Evolutionary conservation across 108 stramenopile genomes (phyloP), one percentile per base, ranked within the genome.

Genomic region (Epipyxis sp.): DNA sequence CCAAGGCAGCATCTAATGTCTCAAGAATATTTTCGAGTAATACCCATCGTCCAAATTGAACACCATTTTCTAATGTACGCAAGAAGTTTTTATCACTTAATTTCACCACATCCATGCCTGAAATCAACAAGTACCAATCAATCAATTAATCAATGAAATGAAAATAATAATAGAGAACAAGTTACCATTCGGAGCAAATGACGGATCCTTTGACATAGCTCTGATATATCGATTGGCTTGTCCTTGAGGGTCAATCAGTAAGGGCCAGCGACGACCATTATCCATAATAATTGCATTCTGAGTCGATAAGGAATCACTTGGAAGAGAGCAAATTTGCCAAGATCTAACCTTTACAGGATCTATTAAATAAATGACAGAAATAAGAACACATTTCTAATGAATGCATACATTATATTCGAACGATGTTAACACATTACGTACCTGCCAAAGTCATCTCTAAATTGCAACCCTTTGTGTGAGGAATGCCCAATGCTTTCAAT

Each of bases 261-360:
- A 86, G 1, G 90, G 87, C 90, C 90, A 90, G 32, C 90, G 80
- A 20, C 87, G 59, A 13, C 87, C 87, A 43, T 86, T 76, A 59
- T 85, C 82, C 82, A 89, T 87, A 46, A 89, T 87, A 42, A 90
- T 88, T n/a, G 87, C 89, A 77, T 90, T 90, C 78, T 90, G 86
- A 2, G 86, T 83, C 1, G 81, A 83, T 62, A 89, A 50, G 39
- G 84, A 29, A 58, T 90, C 89, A 6, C 88, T 62, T 1, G 89
- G 89, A 40, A 90, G 77, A 6, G 84, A 86, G n/a, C 46, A 57
- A 25, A 87, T 29, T 32, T 65, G 61, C 61, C 61, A 65, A 65
- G 61, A 65, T 6, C 61, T 16, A 29, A 65, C 13, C 61, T 65
- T 65, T 16, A 65, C 61, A 37, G 61, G 61, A 37, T 65, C 34